Conservation (phyloP, 148 eudicot species). For the Bassia scoparia region DNA sequence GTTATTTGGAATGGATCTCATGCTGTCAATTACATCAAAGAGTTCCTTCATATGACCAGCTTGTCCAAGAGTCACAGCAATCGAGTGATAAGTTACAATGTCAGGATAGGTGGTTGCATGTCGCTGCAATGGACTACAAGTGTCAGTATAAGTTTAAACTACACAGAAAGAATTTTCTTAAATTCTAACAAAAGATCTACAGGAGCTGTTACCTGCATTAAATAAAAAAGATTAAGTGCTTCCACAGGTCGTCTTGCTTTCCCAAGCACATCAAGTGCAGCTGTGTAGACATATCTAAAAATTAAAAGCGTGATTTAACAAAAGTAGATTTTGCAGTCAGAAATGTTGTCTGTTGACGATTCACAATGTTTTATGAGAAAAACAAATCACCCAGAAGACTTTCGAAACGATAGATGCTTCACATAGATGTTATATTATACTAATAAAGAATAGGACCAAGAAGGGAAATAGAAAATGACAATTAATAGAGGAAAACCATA, state of each 20-base stretch:
- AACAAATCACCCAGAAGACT: not conserved
- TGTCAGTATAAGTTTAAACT: conserved; percentile 15
- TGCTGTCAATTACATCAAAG: conserved; percentile 83
- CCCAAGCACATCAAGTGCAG: conserved; percentile 83
- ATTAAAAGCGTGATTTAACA: conserved; percentile 25
- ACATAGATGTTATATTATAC: not conserved
- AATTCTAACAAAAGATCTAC: not conserved
- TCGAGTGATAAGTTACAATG: conserved; percentile 71
- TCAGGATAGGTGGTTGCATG: conserved; percentile 77
- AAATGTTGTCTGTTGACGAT: not conserved
- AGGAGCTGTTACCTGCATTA: conserved; percentile 68
- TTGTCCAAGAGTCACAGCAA: conserved; percentile 96
- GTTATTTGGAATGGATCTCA: conserved; percentile 76
- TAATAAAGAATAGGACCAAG: not conserved
- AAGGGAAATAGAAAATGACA: too few relatives aligned
- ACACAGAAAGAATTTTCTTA: not conserved
- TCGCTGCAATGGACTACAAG: conserved; percentile 42
- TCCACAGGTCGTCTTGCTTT: conserved; percentile 90
- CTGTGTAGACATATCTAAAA: conserved; percentile 69
- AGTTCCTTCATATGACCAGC: conserved; percentile 92
- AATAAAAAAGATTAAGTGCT: conserved; percentile 65
- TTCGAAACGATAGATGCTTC: not conserved
- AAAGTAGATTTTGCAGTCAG: conserved; percentile 10
- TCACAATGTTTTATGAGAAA: not conserved
- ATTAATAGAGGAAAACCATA: not conserved